These are phyloP conservation scores for Selaginella moellendorffii DNA, from an alignment of 75 land plant genomes.

Conservation along the genomic window DNA sequence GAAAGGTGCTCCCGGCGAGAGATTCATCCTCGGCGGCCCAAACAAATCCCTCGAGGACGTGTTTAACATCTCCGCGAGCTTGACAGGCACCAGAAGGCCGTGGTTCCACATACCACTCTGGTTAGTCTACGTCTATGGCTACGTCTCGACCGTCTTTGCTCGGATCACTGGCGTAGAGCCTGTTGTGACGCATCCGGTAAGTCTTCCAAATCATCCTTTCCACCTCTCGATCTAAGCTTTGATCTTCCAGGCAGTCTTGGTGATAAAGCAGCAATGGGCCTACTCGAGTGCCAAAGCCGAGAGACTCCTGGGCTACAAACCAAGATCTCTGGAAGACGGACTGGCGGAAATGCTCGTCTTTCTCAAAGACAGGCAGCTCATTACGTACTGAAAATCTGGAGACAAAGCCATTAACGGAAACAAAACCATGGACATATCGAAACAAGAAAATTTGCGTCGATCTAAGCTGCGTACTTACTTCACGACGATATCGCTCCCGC, in stretches of 20 bases:
- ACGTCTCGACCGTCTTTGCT: slow-evolving; percentile 44
- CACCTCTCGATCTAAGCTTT: not conserved
- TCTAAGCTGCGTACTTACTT: not conserved
- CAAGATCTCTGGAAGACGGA: slow-evolving; percentile 66
- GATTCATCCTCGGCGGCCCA: slow-evolving; percentile 80
- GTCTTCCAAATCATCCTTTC: not conserved
- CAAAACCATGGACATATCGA: not conserved
- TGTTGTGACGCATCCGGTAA: slow-evolving; percentile 56
- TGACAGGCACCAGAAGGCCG: slow-evolving; percentile 48
- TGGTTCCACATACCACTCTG: slow-evolving; percentile 50
- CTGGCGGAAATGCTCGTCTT: slow-evolving; percentile 49
- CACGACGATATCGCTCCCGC: too few species aligned
- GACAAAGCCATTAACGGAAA: not conserved
- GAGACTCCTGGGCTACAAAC: slow-evolving; percentile 54
- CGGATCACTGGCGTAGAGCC: slow-evolving; percentile 56
- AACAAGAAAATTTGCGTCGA: not conserved
- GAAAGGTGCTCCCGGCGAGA: slow-evolving; percentile 53
- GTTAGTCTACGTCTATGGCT: slow-evolving; percentile 51
- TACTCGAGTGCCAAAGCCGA: slow-evolving; percentile 85
- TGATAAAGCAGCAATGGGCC: slow-evolving; percentile 69
- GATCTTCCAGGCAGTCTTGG: slow-evolving; percentile 49
- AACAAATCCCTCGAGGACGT: slow-evolving; percentile 53
- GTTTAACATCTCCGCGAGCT: slow-evolving; percentile 53
- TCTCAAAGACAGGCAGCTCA: slow-evolving; percentile 35
- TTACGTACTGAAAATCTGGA: slow-evolving; percentile 10